Evolutionary conservation across 495 filamentous ascomycete species (phyloP).

Genomic region (Tuber aestivum): DNA sequence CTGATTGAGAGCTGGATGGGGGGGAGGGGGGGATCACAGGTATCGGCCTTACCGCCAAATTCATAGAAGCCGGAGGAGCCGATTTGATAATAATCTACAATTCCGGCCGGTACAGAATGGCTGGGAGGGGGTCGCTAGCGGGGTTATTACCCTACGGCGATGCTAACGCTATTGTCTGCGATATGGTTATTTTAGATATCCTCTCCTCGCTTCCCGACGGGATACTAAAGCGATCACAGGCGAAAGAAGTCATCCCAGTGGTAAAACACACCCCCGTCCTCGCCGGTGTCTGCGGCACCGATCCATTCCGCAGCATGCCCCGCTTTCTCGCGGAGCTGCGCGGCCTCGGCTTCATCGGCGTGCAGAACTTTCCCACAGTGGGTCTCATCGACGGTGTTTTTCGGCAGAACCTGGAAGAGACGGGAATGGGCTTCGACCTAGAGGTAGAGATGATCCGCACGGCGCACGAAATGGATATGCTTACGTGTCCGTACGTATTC

Average conservation of each 20-base stretch:
- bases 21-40: slow-evolving; percentile 41
- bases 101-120: slow-evolving; percentile 68
- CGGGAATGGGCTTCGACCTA: slow-evolving; percentile 59
- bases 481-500: slow-evolving; percentile 68
- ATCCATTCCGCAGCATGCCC: slow-evolving; percentile 58
- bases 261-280: slow-evolving; percentile 58
- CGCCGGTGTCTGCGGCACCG: slow-evolving; percentile 62
- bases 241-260: slow-evolving; percentile 56
- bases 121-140: slow-evolving; percentile 62
- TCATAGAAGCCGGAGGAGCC: slow-evolving; percentile 59
- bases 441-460: slow-evolving; percentile 60
- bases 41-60: slow-evolving; percentile 66
- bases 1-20: background rate
- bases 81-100: slow-evolving; percentile 70
- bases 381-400: slow-evolving; percentile 65
- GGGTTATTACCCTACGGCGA: slow-evolving; percentile 68
- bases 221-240: slow-evolving; percentile 41
- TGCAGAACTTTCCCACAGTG: slow-evolving; percentile 70
- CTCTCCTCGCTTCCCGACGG: background rate
- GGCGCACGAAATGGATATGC: slow-evolving; percentile 53
- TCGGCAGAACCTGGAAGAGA: slow-evolving; percentile 61
- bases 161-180: slow-evolving; percentile 62
- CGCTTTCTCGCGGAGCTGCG: slow-evolving; percentile 55
- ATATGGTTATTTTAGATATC: slow-evolving; percentile 52
- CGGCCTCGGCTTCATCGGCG: slow-evolving; percentile 57